Percentiles rank a stretch among this genome's conserved stretches.
Conservation (phyloP, 208 protist genomes). For the Lotmaria passim region DNA sequence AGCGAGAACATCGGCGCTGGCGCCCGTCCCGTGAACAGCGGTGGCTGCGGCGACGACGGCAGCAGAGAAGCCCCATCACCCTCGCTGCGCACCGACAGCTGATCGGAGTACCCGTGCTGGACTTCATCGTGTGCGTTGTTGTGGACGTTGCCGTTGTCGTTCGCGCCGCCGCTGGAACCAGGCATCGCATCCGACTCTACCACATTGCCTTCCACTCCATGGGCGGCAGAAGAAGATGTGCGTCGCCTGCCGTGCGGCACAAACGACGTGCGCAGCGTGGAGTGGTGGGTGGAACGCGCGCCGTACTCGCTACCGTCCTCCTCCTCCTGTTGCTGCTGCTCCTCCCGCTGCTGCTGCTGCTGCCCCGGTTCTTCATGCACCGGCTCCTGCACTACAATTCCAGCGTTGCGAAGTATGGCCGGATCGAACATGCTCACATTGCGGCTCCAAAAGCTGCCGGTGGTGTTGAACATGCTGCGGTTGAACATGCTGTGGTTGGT, state of each 20-base stretch:
- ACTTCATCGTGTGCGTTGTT: background rate
- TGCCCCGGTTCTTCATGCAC: slow-evolving; percentile 25
- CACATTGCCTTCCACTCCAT: background rate
- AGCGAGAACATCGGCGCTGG: background rate
- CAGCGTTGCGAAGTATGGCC: slow-evolving; percentile 26
- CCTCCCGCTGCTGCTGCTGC: background rate
- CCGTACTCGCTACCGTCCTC: slow-evolving; percentile 13
- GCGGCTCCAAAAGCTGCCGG: slow-evolving; percentile 15
- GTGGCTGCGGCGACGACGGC: background rate
- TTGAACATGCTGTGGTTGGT: slow-evolving; percentile 35
- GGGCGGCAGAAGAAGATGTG: slow-evolving; percentile 5
- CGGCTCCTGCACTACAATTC: slow-evolving; percentile 33
- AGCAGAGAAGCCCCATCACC: background rate
- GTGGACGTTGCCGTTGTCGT: background rate
- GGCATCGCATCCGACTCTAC: background rate
- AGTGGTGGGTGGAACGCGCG: slow-evolving; percentile 7
- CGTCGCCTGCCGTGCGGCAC: background rate
- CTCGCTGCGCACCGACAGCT: slow-evolving; percentile 9
- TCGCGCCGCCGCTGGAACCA: background rate
- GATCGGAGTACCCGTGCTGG: background rate
- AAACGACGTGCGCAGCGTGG: slow-evolving; percentile 12
- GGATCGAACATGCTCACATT: slow-evolving; percentile 27
- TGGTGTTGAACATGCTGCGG: slow-evolving; percentile 31
- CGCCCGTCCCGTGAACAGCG: slow-evolving; percentile 1
- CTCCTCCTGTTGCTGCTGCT: background rate